Evolutionary conservation across 2,329 filamentous ascomycete species (phyloP).

Genomic region (Diaporthe vaccinii): DNA sequence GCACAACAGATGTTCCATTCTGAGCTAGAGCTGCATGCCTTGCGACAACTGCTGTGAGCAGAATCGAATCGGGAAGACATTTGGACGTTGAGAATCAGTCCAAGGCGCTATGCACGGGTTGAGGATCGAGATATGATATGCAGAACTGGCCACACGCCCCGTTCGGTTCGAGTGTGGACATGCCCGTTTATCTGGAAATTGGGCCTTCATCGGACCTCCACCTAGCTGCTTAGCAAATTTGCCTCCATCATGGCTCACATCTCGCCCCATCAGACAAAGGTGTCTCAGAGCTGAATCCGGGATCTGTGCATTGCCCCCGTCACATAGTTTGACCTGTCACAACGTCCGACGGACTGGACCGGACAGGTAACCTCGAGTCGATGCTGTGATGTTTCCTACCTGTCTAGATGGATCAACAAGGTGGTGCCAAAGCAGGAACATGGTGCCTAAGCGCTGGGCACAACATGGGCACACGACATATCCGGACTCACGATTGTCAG

Average conservation of each 20-base stretch:
- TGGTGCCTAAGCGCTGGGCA: constrained; percentile 6
- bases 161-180: background rate
- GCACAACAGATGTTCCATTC: background rate
- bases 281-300: constrained; percentile 27
- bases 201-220: constrained; percentile 11
- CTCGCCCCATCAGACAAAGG: constrained; percentile 12
- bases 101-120: background rate
- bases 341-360: background rate
- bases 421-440: constrained; percentile 32
- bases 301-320: background rate
- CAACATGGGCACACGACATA: constrained; percentile 21
- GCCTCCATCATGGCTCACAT: background rate
- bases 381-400: background rate
- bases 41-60: background rate
- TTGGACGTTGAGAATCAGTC: background rate
- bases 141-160: background rate
- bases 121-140: background rate
- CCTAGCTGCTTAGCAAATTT: background rate
- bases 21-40: constrained; percentile 9
- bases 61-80: background rate
- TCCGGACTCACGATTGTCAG: constrained; percentile 18
- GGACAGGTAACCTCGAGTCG: background rate
- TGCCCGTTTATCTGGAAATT: background rate
- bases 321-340: constrained; percentile 1
- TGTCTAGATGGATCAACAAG: background rate